Percentiles rank a stretch among this genome's conserved stretches.
These are phyloP conservation scores for Cydonia oblonga DNA, from an alignment of 331 rosid genomes.

Conservation along the genomic window DNA sequence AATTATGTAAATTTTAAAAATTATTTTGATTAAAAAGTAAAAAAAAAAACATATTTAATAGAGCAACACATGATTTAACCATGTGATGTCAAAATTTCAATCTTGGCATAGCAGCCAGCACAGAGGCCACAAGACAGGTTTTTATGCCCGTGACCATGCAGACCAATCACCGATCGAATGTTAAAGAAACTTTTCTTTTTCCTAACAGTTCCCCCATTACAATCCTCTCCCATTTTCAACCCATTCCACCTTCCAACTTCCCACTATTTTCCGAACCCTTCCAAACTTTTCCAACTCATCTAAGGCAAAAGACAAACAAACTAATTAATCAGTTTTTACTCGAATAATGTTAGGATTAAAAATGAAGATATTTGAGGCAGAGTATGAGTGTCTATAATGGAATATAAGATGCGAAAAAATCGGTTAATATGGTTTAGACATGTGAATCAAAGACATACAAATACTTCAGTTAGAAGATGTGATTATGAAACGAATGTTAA, in stretches of 20 bases:
- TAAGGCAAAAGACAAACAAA: no score
- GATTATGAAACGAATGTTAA: no score
- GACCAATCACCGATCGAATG: not conserved
- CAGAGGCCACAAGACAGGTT: not conserved
- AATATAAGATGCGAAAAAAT: no score
- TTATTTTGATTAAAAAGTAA: no score
- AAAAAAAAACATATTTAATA: no score
- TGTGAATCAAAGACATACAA: no score
- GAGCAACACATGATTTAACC: conserved; percentile 1
- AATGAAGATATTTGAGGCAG: not conserved
- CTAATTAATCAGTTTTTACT: not conserved
- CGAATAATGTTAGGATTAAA: no score
- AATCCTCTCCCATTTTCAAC: no score
- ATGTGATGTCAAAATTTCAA: not conserved
- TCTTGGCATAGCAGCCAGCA: not conserved
- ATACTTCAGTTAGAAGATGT: no score
- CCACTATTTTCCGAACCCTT: not conserved
- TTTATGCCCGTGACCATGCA: conserved; percentile 22
- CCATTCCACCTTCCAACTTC: not conserved
- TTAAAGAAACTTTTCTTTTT: not conserved
- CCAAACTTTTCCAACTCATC: not conserved
- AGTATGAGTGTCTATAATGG: no score
- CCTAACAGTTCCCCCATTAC: not conserved
- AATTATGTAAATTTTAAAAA: no score
- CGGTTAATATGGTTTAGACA: no score